A percentile compares a stretch with the other conserved stretches of the same genome.
These are phyloP conservation scores for Paraglomus brasilianum DNA, from an alignment of 192 early-diverging fungal species.

Conservation along the genomic window DNA sequence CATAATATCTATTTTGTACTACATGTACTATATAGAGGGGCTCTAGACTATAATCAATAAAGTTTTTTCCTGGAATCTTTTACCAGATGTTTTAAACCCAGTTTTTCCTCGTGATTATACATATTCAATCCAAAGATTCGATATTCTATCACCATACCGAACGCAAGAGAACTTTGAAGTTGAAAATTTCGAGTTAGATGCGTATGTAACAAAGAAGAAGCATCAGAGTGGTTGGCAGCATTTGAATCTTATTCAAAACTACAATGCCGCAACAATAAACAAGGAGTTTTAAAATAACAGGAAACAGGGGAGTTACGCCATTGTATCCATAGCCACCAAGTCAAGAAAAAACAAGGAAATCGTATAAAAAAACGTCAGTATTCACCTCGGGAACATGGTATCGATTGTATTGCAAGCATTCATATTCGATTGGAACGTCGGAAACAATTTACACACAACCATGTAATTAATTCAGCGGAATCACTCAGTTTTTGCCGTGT, in stretches of 20 bases:
- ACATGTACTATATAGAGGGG: too few relatives aligned
- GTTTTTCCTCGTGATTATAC: slow-evolving; percentile 1
- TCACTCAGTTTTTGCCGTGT: neutral
- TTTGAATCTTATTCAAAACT: neutral
- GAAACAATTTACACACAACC: neutral
- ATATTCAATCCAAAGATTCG: slow-evolving; percentile 8
- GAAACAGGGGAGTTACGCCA: neutral
- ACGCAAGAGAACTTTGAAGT: slow-evolving; percentile 4
- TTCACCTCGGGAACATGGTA: neutral
- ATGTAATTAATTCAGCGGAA: slow-evolving; percentile 4
- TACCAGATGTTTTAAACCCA: slow-evolving; percentile 1
- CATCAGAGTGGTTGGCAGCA: neutral
- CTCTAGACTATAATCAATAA: too few relatives aligned
- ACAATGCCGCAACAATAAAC: slow-evolving; percentile 1
- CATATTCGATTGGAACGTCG: neutral
- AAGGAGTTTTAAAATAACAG: neutral
- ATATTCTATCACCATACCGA: slow-evolving; percentile 2
- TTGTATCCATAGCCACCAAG: slow-evolving; percentile 11
- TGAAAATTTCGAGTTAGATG: slow-evolving; percentile 12
- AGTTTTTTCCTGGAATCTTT: neutral
- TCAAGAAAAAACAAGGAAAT: slow-evolving; percentile 1
- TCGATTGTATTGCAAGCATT: neutral
- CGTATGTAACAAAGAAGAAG: slow-evolving; percentile 2
- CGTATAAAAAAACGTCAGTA: neutral
- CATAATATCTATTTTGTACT: too few relatives aligned